phyloP scores from a whole-genome alignment of 2,329 filamentous ascomycete genomes.

The Colletotrichum abscissum region DNA sequence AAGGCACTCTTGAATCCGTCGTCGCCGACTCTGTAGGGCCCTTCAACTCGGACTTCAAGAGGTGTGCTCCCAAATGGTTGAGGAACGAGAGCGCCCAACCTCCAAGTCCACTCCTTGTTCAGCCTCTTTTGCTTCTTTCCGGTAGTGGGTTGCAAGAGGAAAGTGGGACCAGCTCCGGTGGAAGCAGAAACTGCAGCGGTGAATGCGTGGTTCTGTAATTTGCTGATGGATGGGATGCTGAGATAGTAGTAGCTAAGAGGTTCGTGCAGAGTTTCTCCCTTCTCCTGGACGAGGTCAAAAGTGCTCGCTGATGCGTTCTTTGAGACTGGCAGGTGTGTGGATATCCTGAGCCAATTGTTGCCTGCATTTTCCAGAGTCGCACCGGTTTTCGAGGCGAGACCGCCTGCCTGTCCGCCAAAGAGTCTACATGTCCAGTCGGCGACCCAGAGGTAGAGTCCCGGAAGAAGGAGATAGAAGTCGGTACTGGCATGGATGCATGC shows the following conservation, averaged over 20 bases:
- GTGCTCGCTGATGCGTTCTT: not conserved
- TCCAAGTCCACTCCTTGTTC: conserved; percentile 30
- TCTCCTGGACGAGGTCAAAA: not conserved
- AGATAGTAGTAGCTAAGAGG: conserved; percentile 25
- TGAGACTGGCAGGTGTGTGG: not conserved
- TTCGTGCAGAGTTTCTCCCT: not conserved
- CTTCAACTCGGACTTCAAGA: not conserved
- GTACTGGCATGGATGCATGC: conserved; percentile 34
- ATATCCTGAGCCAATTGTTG: not conserved
- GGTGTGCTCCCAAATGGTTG: not conserved
- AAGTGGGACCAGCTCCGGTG: not conserved
- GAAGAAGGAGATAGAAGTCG: conserved; percentile 36
- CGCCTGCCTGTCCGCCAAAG: conserved; percentile 19
- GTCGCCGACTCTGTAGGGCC: not conserved
- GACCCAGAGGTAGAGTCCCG: conserved; percentile 27
- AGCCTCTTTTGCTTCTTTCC: conserved; percentile 13
- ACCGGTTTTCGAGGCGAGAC: not conserved
- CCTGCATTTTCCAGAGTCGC: conserved; percentile 22
- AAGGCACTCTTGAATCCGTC: not conserved
- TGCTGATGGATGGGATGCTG: conserved; percentile 28
- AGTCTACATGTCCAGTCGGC: conserved; percentile 30
- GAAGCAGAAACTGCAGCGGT: conserved; percentile 27
- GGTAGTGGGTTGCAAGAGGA: conserved; percentile 12
- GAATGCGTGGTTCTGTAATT: conserved; percentile 33
- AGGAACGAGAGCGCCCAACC: conserved; percentile 1